Evolutionary conservation across 306 rosid genomes (phyloP).

Genomic region (Sphenostylis stenocarpa): DNA sequence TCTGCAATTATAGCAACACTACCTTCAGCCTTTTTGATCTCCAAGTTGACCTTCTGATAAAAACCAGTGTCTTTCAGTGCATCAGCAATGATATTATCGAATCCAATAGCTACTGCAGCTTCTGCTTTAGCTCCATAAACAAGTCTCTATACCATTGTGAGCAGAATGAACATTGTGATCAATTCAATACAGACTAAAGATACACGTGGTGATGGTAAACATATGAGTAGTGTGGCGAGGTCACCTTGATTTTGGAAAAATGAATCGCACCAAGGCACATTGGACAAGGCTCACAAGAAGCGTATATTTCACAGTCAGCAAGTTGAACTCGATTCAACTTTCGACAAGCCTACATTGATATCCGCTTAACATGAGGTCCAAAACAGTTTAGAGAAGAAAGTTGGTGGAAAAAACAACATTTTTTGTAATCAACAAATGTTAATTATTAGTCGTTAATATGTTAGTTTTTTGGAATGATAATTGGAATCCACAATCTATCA

Average conservation of each 20-base stretch:
- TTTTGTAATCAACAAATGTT: too few species aligned
- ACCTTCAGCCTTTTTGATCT: constrained; percentile 84
- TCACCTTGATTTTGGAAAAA: constrained; percentile 81
- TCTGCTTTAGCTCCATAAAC: constrained; percentile 90
- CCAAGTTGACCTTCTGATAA: constrained; percentile 68
- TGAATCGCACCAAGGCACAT: constrained; percentile 92
- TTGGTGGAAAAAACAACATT: neutral
- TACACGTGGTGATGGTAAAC: neutral
- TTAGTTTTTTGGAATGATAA: too few species aligned
- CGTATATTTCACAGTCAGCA: constrained; percentile 79
- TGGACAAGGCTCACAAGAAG: constrained; percentile 97
- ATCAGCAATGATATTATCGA: constrained; percentile 73
- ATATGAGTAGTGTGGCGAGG: neutral
- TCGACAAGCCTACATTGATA: constrained; percentile 63
- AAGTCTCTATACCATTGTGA: constrained; percentile 57
- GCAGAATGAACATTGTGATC: neutral
- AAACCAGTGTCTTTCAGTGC: constrained; percentile 67
- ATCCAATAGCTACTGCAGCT: constrained; percentile 80
- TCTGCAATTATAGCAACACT: constrained; percentile 71
- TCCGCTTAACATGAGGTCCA: constrained; percentile 7
- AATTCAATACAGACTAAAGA: neutral
- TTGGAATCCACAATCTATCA: too few species aligned
- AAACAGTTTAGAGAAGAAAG: neutral
- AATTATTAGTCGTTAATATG: too few species aligned
- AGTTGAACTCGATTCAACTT: constrained; percentile 71